Evolutionary conservation across 1,139 yeast species (phyloP), one percentile per base, ranked within the genome.

Genomic region (Taiozyma sp.): DNA sequence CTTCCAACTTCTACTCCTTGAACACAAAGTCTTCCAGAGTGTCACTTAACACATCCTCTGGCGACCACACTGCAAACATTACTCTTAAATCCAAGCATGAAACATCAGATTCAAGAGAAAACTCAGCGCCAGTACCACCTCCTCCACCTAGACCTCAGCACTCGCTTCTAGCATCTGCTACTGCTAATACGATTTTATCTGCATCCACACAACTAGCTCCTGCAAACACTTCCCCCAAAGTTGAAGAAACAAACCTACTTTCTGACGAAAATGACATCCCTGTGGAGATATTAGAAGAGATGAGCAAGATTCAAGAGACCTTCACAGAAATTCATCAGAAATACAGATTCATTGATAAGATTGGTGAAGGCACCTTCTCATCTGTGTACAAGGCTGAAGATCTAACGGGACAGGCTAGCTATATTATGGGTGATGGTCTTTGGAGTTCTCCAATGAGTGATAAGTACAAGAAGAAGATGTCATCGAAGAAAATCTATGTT

Each of bases 351-450:
- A 54, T 70, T n/a, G 69, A 75, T 32, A 75, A 75, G 51, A 73
- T 86, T 23, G 92, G 92, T 1, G 93, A 88, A 66, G 99, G 99
- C n/a, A 98, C 98, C 0, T 92, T 92, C 66, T 88, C 96, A 4
- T 78, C 82, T 30, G 98, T 93, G 12, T 91, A 84, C 70, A 81
- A 83, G 60, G 97, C 96, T 0, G 65, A 73, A 47, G 84, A 86
- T 59, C 57, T 66, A 6, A 62, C 70, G 73, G 30, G 78, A 63
- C 74, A 83, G 43, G 71, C 93, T 27, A 70, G 88, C 38, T 95
- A 89, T 61, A 88, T 92, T 65, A 88, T 92, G 57, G 99, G 99
- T 13, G 97, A 92, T 24, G 81, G 91, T 1, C 97, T 93, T 5
- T 93, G 90, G 74, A 87, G 87, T 64, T 97, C 98, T 0, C 84